Percentiles rank a stretch among this genome's conserved stretches.
Evolutionary conservation across 495 filamentous ascomycete species (phyloP).

Genomic region (Aspergillus bridgeri): DNA sequence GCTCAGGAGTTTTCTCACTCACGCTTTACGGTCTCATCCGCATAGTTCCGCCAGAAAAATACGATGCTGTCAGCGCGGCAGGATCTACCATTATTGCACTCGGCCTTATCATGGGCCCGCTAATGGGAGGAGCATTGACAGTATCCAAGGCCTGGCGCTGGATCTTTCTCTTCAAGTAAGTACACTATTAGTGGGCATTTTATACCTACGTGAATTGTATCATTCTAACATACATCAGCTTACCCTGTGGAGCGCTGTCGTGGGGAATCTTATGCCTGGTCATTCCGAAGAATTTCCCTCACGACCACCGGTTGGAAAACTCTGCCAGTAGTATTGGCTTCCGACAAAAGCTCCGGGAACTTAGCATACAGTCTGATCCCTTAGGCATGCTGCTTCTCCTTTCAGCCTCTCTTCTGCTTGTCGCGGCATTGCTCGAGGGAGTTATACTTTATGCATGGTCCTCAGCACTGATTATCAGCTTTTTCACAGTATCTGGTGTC

Average conservation of each 20-base stretch:
- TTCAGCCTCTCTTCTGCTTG: conserved; percentile 29
- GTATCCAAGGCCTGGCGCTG: conserved; percentile 43
- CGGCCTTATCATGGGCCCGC: conserved; percentile 36
- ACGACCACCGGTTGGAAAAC: too few species aligned
- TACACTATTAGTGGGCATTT: too few species aligned
- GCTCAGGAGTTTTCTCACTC: conserved; percentile 47
- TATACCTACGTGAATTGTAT: too few species aligned
- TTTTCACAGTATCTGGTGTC: conserved; percentile 26
- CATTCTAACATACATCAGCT: too few species aligned
- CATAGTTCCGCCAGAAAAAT: too few species aligned
- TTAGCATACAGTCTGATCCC: neutral
- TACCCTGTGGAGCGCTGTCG: too few species aligned
- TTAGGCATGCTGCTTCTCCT: conserved; percentile 6
- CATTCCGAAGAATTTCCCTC: too few species aligned
- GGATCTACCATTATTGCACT: conserved; percentile 19
- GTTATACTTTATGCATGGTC: conserved; percentile 40
- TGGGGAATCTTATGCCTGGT: too few species aligned
- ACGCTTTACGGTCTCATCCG: too few species aligned
- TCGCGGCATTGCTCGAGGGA: conserved; percentile 53
- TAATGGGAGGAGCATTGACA: conserved; percentile 43
- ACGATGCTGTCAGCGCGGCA: conserved; percentile 8
- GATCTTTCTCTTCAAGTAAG: conserved; percentile 41
- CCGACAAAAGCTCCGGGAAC: neutral
- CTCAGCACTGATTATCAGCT: conserved; percentile 37
- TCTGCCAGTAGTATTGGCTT: too few species aligned